Conservation (phyloP, 2,329 filamentous ascomycete species). For the Hypoxylon sp. region DNA sequence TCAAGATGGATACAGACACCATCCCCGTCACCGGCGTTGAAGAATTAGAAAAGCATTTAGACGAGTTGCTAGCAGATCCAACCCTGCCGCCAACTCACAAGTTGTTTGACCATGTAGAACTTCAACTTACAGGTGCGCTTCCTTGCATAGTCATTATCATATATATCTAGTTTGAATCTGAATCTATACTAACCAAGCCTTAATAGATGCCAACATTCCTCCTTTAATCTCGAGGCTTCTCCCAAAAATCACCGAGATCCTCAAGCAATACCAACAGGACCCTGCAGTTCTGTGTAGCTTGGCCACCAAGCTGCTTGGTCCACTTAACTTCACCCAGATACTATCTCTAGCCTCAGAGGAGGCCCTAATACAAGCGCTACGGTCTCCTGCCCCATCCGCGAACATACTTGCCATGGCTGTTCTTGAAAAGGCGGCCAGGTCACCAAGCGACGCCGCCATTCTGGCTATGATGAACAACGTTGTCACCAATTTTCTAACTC, state of each 20-base stretch:
- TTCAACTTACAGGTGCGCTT: conserved; percentile 68
- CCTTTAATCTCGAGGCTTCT: conserved; percentile 68
- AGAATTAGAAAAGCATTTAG: conserved; percentile 69
- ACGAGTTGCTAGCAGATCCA: conserved; percentile 63
- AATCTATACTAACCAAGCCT: conserved; percentile 14
- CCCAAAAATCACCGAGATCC: conserved; percentile 67
- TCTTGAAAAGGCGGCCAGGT: conserved; percentile 67
- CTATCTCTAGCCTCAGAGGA: conserved; percentile 67
- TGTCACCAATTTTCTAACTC: conserved; percentile 63
- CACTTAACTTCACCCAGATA: conserved; percentile 66
- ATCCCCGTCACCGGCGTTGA: conserved; percentile 66
- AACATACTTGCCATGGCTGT: conserved; percentile 71
- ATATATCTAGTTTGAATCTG: neutral
- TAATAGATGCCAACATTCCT: conserved; percentile 65
- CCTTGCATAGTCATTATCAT: neutral
- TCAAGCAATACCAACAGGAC: conserved; percentile 66
- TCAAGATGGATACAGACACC: conserved; percentile 59
- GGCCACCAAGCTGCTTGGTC: conserved; percentile 69
- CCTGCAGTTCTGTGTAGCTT: conserved; percentile 67
- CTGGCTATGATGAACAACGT: conserved; percentile 66
- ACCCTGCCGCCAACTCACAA: conserved; percentile 61
- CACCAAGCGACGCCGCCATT: conserved; percentile 64
- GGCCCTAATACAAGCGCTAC: conserved; percentile 66
- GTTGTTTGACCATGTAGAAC: conserved; percentile 71
- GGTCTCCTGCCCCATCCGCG: conserved; percentile 68